These are phyloP conservation scores for Eucalyptus sp. DNA, from an alignment of 345 rosid genomes.

Conservation along the genomic window DNA sequence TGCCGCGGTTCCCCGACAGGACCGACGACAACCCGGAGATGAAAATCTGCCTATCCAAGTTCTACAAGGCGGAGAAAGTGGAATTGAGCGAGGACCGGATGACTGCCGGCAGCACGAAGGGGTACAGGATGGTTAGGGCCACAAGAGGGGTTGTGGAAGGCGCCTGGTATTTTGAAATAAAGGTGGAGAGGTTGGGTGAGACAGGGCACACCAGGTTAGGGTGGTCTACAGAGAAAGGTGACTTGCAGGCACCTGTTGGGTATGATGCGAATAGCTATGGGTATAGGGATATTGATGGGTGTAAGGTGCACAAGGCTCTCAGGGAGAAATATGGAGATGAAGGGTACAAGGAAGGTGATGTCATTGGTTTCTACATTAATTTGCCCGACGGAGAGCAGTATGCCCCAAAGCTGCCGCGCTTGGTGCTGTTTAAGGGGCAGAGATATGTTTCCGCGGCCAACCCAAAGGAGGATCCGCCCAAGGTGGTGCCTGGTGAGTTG, in stretches of 20 bases:
- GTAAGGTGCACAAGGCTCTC: conserved; percentile 91
- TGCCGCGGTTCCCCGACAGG: conserved; percentile 72
- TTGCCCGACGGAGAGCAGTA: conserved; percentile 69
- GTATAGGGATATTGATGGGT: conserved; percentile 92
- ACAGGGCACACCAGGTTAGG: conserved; percentile 94
- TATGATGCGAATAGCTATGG: conserved; percentile 90
- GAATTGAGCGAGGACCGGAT: conserved; percentile 79
- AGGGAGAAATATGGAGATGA: conserved; percentile 83
- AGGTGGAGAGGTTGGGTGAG: conserved; percentile 67
- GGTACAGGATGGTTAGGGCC: conserved; percentile 95
- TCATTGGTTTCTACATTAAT: conserved; percentile 81
- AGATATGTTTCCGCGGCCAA: conserved; percentile 65
- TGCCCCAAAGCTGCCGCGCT: conserved; percentile 68
- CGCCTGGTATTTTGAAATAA: conserved; percentile 94
- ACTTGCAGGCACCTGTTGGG: conserved; percentile 98
- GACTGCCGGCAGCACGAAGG: conserved; percentile 83
- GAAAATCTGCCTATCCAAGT: conserved; percentile 77
- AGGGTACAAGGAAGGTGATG: conserved; percentile 92
- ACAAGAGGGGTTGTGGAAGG: conserved; percentile 93
- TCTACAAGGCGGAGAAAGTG: conserved; percentile 94
- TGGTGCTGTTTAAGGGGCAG: conserved; percentile 89
- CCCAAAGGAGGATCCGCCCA: conserved; percentile 74
- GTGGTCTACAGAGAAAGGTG: conserved; percentile 95
- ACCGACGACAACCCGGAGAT: conserved; percentile 64
- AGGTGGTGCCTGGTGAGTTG: conserved; percentile 67